Base-by-base conservation (phyloP, 2,329 filamentous ascomycete species). In the Teratosphaeria viscida region DNA sequence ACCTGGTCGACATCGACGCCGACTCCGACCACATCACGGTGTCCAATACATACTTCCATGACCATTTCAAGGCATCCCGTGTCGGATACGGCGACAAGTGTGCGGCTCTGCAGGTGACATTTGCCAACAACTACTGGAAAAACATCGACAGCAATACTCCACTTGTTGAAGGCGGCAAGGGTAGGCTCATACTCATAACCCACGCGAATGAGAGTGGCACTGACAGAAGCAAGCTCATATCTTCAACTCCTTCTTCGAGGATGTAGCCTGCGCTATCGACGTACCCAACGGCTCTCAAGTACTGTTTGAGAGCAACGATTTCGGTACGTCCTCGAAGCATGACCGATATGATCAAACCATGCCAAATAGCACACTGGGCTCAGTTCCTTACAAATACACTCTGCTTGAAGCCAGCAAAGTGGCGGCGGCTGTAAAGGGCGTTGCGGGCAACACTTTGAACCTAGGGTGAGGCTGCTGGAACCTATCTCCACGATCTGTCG, bases 121-220 rank as follows among this genome's bases (percentile, higher is more conserved):
- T 85, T 71, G 79, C 80, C 74, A 82, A 86, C 78, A 88, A 88
- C 80, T 77, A 82, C 77, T 87, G 79, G 78, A 68, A 70, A 64
- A 85, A 87, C 76, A 73, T 86, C 70, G 84, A 85, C 78, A 85
- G 81, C 7, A 85, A 85, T 59, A 76, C 74, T 0, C 85, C 86
- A 4, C 82, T 80, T 3, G 70, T 87, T 70, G 84, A 85, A 65
- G 88, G 88, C 75, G 85, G 85, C 32, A 86, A 82, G 3, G 49
- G 49, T 23, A 53, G 19, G 49, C 16, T 5, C 1, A 14, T 14
- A 43, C 12, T 16, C 1, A 14, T 16, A 16, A n/a, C 12, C 37
- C 16, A 43, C 29, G 37, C 37, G 16, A n/a, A 5, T 14, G 12
- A 43, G 5, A 14, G 7, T 14, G 2, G 37, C 37, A 43, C 37